Evolutionary conservation across 106 monocot species (phyloP), one percentile per base, ranked within the genome.

Genomic region (Dendrobium catenatum): DNA sequence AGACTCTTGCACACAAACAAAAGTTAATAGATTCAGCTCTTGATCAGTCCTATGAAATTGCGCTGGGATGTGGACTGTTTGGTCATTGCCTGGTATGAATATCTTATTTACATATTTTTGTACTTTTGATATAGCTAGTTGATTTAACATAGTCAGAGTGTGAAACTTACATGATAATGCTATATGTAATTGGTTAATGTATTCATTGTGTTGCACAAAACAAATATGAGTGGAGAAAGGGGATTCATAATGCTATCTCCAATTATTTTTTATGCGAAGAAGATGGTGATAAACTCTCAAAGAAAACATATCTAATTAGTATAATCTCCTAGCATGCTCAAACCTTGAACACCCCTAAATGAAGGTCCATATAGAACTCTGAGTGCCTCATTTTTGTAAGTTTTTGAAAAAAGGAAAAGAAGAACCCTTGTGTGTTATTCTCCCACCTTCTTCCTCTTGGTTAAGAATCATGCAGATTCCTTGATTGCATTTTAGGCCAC

Each of bases 81-180:
- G 94, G 94, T 33, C 83, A 81, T 55, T 98, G 94, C 75, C 83
- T 98, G 94, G 97, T 93, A 93, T 78, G 79, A 6, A 70, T 78
- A 46, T 68, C 37, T 68, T 29, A 43, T 70, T 33, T 15, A 70
- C 19, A 15, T 46, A 76, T 27, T 72, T 70, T 55, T 22, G 5
- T 79, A 19, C 67, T 43, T 81, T 19, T 72, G 17, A 11, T 54
- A 17, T 10, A 2, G 73, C 42, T 73, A 16, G 42, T 26, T 73
- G 42, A 42, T 73, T 7, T 37, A 37, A 2, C 37, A 37, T 37
- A 37, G 37, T 37, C 37, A 37, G 6, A 37, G 72, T n/a, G 20
- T 64, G 22, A 26, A 22, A 64, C n/a, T 64, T 37, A 37, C 37
- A 37, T 37, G 64, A 64, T 24, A n/a, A 64, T 64, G 54, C 8